A percentile compares a stretch with the other conserved stretches of the same genome.
Conservation (phyloP, 148 eudicot species). For the Amaranthus cruentus region DNA sequence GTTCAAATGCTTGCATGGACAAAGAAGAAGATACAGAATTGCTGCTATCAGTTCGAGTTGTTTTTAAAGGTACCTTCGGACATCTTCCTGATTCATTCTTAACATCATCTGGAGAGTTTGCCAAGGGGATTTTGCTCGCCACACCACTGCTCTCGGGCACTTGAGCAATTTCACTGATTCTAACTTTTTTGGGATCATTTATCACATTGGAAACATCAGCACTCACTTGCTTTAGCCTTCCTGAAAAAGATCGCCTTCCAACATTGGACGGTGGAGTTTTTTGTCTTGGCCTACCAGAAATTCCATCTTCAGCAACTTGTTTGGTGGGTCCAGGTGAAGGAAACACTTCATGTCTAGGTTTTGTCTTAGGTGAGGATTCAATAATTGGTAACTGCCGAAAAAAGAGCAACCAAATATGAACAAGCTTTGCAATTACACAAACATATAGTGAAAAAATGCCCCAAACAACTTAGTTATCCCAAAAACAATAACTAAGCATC, state of each 20-base stretch:
- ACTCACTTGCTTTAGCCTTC: conserved; percentile 40
- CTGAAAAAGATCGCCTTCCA: conserved; percentile 53
- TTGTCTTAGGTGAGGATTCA: conserved; percentile 65
- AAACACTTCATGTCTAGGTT: conserved; percentile 57
- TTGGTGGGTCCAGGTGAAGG: conserved; percentile 41
- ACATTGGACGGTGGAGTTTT: conserved; percentile 72
- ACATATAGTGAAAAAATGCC: neutral
- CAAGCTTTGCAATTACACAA: conserved; percentile 3
- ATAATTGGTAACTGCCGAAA: conserved; percentile 52
- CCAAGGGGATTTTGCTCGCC: conserved; percentile 20
- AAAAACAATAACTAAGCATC: neutral
- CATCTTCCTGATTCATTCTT: conserved; percentile 27
- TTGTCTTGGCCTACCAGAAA: conserved; percentile 45
- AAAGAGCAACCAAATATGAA: conserved; percentile 8
- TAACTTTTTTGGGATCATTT: conserved; percentile 33
- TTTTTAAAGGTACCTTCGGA: conserved; percentile 30
- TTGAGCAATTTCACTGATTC: conserved; percentile 34
- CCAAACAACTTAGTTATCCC: neutral
- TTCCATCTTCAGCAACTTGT: conserved; percentile 52
- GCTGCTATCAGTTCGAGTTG: conserved; percentile 50
- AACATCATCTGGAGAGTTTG: conserved; percentile 30
- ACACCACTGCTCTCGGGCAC: conserved; percentile 27
- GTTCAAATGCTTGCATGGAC: conserved; percentile 72
- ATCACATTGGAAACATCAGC: conserved; percentile 35
- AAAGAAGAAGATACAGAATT: conserved; percentile 79